These are phyloP conservation scores for Acacia crassicarpa DNA, from an alignment of 306 rosid genomes.

Conservation along the genomic window DNA sequence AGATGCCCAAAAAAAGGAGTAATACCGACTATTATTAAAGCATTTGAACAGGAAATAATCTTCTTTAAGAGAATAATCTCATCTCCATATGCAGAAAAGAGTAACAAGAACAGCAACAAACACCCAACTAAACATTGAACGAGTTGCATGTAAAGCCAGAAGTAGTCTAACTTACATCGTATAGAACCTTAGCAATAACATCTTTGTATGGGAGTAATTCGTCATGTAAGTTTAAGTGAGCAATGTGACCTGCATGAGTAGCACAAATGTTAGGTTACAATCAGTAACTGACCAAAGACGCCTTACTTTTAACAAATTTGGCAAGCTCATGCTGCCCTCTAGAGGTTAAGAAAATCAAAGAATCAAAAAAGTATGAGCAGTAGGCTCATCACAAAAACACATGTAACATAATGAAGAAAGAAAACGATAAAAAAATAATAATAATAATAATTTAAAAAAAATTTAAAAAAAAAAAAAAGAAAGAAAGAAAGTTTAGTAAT, in stretches of 20 bases:
- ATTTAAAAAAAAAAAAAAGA: background rate
- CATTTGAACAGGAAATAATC: background rate
- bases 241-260: slow-evolving; percentile 83
- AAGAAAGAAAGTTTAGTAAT: background rate
- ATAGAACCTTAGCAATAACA: slow-evolving; percentile 88
- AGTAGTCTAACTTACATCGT: slow-evolving; percentile 63
- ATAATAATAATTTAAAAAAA: too few relatives aligned
- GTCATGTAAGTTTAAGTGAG: slow-evolving; percentile 90
- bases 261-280: slow-evolving; percentile 35
- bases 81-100: background rate
- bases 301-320: slow-evolving; percentile 19
- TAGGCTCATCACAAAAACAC: background rate
- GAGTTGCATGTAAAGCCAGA: background rate
- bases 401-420: background rate
- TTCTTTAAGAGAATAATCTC: background rate
- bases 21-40: slow-evolving; percentile 1
- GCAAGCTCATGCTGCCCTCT: slow-evolving; percentile 1
- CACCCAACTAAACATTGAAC: background rate
- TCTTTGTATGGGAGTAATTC: slow-evolving; percentile 83
- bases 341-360: background rate
- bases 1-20: slow-evolving; percentile 4
- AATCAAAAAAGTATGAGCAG: slow-evolving; percentile 8
- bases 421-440: background rate
- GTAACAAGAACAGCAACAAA: slow-evolving; percentile 25
- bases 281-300: slow-evolving; percentile 28